These are phyloP conservation scores for Nicotiana tabacum DNA, from an alignment of 257 asterid species.

Conservation along the genomic window DNA sequence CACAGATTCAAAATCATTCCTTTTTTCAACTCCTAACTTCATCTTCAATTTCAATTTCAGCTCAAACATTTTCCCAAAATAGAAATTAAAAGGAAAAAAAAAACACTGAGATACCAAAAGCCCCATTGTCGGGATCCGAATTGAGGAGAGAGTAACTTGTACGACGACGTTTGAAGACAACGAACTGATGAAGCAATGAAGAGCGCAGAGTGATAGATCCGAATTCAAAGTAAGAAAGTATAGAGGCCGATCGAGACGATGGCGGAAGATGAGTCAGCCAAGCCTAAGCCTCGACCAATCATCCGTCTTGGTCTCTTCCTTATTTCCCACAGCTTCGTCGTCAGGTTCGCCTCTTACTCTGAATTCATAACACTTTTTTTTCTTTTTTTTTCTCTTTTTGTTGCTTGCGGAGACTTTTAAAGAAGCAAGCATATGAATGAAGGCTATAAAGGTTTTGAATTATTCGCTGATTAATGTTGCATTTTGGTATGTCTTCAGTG, in stretches of 20 bases:
- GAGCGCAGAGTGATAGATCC: not conserved
- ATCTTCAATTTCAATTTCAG: too few relatives aligned
- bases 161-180: not conserved
- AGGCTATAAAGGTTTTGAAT: not conserved
- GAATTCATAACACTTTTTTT: not conserved
- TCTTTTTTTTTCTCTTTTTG: not conserved
- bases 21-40: too few relatives aligned
- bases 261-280: constrained; percentile 46
- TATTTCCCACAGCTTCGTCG: constrained; percentile 56
- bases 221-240: not conserved
- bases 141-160: too few relatives aligned
- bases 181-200: not conserved
- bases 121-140: not conserved
- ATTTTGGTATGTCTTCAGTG: constrained; percentile 43
- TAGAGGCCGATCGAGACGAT: constrained; percentile 29
- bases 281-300: constrained; percentile 77
- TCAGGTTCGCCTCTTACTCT: constrained; percentile 43
- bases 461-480: not conserved
- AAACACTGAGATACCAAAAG: too few relatives aligned
- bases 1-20: too few relatives aligned
- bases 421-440: not conserved
- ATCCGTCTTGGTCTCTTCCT: constrained; percentile 74
- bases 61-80: too few relatives aligned
- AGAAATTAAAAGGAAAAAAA: too few relatives aligned
- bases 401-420: not conserved